Percentiles rank a stretch among this genome's conserved stretches.
phyloP scores from a whole-genome alignment of 306 rosid genomes.

The Alnus rubra region DNA sequence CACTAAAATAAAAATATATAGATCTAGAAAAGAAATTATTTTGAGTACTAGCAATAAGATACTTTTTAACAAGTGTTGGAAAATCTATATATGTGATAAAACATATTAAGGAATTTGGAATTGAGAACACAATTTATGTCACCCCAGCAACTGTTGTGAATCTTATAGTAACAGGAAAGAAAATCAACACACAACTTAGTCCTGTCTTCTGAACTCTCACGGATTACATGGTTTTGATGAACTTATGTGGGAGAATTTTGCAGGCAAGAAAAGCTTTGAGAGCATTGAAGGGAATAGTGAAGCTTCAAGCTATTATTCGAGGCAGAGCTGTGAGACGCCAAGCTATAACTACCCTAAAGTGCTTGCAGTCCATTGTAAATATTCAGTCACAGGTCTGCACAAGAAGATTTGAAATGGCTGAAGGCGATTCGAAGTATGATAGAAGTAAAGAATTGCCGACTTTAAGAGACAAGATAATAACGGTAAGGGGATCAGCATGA shows the following conservation, averaged over 20 bases:
- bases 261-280: slow-evolving; percentile 90
- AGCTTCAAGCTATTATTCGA: slow-evolving; percentile 89
- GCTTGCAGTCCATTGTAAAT: slow-evolving; percentile 84
- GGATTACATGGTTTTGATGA: background rate
- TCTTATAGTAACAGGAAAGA: background rate
- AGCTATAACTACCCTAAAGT: slow-evolving; percentile 74
- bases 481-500: slow-evolving; percentile 37
- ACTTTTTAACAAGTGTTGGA: background rate
- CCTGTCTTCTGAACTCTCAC: background rate
- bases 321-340: slow-evolving; percentile 94
- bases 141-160: background rate
- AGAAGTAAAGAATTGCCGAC: slow-evolving; percentile 44
- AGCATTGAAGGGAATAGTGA: slow-evolving; percentile 94
- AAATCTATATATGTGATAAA: background rate
- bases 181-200: background rate
- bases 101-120: background rate
- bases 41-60: background rate
- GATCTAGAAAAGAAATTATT: too few relatives aligned
- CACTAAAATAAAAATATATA: too few relatives aligned
- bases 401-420: slow-evolving; percentile 57
- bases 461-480: slow-evolving; percentile 59
- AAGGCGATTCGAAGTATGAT: slow-evolving; percentile 35
- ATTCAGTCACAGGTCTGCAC: slow-evolving; percentile 74
- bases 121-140: background rate
- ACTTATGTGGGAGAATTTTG: slow-evolving; percentile 12